phyloP scores from a whole-genome alignment of 2,329 filamentous ascomycete species.

The Monosporascus sp. region DNA sequence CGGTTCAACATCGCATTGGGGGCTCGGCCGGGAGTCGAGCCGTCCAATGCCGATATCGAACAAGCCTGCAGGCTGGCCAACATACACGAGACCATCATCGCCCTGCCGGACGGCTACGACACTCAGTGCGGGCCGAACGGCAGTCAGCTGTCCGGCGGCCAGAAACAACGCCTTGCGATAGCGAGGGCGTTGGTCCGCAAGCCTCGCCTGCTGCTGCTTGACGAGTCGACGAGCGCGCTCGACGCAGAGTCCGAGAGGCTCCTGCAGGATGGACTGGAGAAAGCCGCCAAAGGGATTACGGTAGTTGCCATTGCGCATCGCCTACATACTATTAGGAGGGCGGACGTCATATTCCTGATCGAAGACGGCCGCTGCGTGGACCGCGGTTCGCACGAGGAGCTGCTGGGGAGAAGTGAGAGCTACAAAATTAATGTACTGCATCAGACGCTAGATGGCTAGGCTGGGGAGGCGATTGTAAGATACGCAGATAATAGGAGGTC shows the following conservation, averaged over 20 bases:
- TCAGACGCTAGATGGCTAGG: conserved; percentile 37
- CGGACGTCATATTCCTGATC: conserved; percentile 54
- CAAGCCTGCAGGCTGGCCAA: conserved; percentile 64
- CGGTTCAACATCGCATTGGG: conserved; percentile 53
- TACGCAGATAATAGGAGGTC: too few relatives aligned
- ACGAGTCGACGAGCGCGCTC: conserved; percentile 76
- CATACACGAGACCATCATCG: conserved; percentile 63
- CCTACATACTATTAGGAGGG: conserved; percentile 51
- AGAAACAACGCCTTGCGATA: conserved; percentile 74
- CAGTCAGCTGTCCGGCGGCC: conserved; percentile 70
- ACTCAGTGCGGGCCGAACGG: conserved; percentile 68
- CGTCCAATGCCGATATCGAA: conserved; percentile 57
- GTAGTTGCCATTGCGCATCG: conserved; percentile 56
- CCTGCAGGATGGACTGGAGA: conserved; percentile 63
- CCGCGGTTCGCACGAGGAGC: conserved; percentile 47
- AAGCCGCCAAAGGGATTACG: conserved; percentile 47
- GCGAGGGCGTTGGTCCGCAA: conserved; percentile 69
- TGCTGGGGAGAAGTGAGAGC: conserved; percentile 47
- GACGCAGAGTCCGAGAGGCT: conserved; percentile 65
- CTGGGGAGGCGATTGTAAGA: neutral
- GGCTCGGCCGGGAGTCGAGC: conserved; percentile 47
- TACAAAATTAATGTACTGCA: conserved; percentile 49
- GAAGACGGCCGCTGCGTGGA: conserved; percentile 50
- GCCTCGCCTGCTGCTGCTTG: conserved; percentile 69
- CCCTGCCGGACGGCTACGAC: conserved; percentile 60